A percentile compares a stretch with the other conserved stretches of the same genome.
Evolutionary conservation across 2,329 filamentous ascomycete genomes (phyloP).

Genomic region (Hysterium pulicare): DNA sequence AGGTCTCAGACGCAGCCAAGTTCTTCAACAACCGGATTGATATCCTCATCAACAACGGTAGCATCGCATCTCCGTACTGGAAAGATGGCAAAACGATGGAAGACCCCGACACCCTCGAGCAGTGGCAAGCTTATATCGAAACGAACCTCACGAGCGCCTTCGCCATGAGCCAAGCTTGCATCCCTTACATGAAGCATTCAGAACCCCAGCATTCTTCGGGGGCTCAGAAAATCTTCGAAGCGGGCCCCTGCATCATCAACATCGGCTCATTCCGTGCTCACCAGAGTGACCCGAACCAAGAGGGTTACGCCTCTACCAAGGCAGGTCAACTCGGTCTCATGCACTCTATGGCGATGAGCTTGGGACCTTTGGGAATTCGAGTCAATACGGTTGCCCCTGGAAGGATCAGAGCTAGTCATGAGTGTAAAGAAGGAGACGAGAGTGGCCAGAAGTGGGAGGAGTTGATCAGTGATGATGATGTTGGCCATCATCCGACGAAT

Average conservation of each 20-base stretch:
- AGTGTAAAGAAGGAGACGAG: slow-evolving; percentile 45
- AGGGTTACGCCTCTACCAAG: slow-evolving; percentile 52
- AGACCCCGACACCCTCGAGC: slow-evolving; percentile 39
- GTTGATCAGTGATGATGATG: slow-evolving; percentile 38
- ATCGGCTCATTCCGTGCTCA: slow-evolving; percentile 47
- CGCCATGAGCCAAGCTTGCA: slow-evolving; percentile 45
- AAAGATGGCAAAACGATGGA: slow-evolving; percentile 47
- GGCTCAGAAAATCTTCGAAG: slow-evolving; percentile 24
- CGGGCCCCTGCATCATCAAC: slow-evolving; percentile 47
- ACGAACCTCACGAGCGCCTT: slow-evolving; percentile 49
- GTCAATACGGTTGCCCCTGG: slow-evolving; percentile 50
- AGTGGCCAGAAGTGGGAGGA: slow-evolving; percentile 38
- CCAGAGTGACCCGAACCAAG: slow-evolving; percentile 47
- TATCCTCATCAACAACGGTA: slow-evolving; percentile 33
- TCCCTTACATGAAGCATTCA: slow-evolving; percentile 45
- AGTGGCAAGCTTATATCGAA: slow-evolving; percentile 48
- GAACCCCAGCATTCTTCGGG: slow-evolving; percentile 21
- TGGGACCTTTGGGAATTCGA: slow-evolving; percentile 43
- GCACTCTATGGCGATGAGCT: slow-evolving; percentile 49
- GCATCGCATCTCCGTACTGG: slow-evolving; percentile 40
- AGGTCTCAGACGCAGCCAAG: slow-evolving; percentile 40
- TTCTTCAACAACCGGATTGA: slow-evolving; percentile 43
- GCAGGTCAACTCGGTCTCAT: slow-evolving; percentile 51
- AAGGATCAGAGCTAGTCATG: slow-evolving; percentile 47
- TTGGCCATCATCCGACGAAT: slow-evolving; percentile 43